Conservation (phyloP, 208 protist species). For the Balamuthia mandrillaris region DNA sequence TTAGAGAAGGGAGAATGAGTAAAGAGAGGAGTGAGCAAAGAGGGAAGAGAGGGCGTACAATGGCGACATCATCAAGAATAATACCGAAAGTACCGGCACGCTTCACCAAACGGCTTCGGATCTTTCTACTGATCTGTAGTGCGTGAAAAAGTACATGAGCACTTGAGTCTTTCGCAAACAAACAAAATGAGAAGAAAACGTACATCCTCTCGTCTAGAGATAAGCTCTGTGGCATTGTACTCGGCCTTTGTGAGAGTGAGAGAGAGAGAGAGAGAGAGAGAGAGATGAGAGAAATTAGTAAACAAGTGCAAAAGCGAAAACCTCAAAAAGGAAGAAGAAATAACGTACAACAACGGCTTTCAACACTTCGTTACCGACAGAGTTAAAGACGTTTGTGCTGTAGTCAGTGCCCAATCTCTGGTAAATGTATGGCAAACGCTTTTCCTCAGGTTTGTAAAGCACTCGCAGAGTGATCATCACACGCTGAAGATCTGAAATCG, state of each 20-base stretch:
- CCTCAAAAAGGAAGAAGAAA: no score
- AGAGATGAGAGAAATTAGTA: neutral
- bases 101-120: neutral
- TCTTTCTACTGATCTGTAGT: no score
- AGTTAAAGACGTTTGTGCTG: slow-evolving; percentile 58
- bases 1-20: neutral
- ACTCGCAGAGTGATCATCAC: slow-evolving; percentile 94
- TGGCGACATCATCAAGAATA: slow-evolving; percentile 10
- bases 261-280: no score
- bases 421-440: slow-evolving; percentile 87
- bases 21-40: no score
- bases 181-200: no score
- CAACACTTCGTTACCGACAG: slow-evolving; percentile 88
- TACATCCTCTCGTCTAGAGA: slow-evolving; percentile 55
- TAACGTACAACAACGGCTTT: slow-evolving; percentile 83
- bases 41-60: no score
- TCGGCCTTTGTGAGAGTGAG: neutral
- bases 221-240: slow-evolving; percentile 33
- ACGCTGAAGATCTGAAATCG: slow-evolving; percentile 94
- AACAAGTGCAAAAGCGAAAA: no score
- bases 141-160: no score
- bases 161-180: no score
- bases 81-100: slow-evolving; percentile 15
- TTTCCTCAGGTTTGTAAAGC: slow-evolving; percentile 85
- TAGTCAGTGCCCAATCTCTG: slow-evolving; percentile 88